phyloP scores from a whole-genome alignment of 108 stramenopile genomes.

The Nitzschia putrida region DNA sequence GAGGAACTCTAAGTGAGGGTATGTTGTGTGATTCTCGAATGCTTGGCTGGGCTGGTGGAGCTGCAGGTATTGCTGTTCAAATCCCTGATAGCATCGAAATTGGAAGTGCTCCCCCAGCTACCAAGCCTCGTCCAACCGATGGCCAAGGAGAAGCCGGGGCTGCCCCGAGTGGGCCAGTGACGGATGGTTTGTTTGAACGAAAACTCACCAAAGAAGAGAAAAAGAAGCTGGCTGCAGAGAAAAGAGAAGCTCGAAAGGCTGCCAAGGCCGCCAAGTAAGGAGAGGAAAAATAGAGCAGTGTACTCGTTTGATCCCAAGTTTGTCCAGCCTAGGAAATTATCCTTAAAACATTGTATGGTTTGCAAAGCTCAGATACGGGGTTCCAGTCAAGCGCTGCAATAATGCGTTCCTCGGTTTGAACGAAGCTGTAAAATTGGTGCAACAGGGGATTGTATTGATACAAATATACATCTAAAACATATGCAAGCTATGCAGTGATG shows the following conservation, averaged over 20 bases:
- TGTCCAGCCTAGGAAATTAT: neutral
- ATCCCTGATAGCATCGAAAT: constrained; percentile 62
- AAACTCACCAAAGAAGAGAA: constrained; percentile 92
- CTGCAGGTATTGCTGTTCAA: constrained; percentile 74
- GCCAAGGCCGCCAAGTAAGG: constrained; percentile 47
- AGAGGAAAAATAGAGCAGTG: too few species aligned
- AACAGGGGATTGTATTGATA: too few species aligned
- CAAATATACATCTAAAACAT: too few species aligned
- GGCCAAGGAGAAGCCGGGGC: constrained; percentile 16
- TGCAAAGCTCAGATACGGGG: too few species aligned
- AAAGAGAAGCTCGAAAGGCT: constrained; percentile 63
- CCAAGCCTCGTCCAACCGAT: constrained; percentile 65
- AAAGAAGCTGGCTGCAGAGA: constrained; percentile 80
- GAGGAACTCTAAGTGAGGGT: constrained; percentile 76
- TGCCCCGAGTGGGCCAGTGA: constrained; percentile 32
- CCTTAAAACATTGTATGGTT: neutral
- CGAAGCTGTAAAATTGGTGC: too few species aligned
- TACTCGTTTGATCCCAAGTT: too few species aligned
- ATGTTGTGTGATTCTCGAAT: constrained; percentile 91
- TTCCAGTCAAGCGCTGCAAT: too few species aligned
- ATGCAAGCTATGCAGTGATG: too few species aligned
- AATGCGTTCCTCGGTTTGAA: too few species aligned
- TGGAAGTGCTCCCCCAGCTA: constrained; percentile 70
- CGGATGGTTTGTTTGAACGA: constrained; percentile 71
- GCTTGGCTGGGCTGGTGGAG: constrained; percentile 85